phyloP scores from a whole-genome alignment of 169 alveolate species.

The Theileria orientalis region DNA sequence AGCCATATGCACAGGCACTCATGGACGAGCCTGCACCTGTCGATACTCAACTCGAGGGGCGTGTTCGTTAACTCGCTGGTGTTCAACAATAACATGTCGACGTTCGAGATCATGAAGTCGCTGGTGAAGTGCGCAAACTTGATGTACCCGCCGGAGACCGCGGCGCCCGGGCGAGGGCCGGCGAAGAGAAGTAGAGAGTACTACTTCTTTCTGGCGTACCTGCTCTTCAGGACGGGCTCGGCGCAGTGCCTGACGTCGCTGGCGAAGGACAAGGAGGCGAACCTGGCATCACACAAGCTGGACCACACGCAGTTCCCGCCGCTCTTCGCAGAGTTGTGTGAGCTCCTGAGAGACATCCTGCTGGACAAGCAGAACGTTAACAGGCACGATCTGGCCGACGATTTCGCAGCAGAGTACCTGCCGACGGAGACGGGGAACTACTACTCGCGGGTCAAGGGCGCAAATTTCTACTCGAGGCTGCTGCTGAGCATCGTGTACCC shows the following conservation, averaged over 20 bases:
- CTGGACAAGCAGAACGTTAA: constrained; percentile 11
- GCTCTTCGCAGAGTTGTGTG: constrained; percentile 29
- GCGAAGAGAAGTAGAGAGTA: constrained; percentile 35
- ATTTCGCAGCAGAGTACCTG: constrained; percentile 39
- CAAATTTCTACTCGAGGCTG: constrained; percentile 33
- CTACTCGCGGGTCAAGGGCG: constrained; percentile 24
- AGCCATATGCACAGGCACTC: constrained; percentile 55
- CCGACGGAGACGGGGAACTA: constrained; percentile 16
- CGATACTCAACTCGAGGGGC: constrained; percentile 54
- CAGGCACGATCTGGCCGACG: constrained; percentile 34
- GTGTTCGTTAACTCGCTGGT: constrained; percentile 46
- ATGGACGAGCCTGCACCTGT: constrained; percentile 47
- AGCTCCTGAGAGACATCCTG: constrained; percentile 10
- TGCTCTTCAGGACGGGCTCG: constrained; percentile 52
- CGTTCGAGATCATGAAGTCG: constrained; percentile 14
- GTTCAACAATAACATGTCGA: neutral
- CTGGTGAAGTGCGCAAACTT: constrained; percentile 36
- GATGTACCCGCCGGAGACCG: constrained; percentile 26
- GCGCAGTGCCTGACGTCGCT: constrained; percentile 13
- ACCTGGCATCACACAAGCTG: constrained; percentile 1
- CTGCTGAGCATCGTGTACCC: constrained; percentile 54
- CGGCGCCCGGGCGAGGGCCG: neutral
- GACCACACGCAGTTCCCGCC: constrained; percentile 44
- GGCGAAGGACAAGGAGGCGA: neutral
- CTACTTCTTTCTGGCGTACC: constrained; percentile 58